These are phyloP conservation scores for Melastoma candidum DNA, from an alignment of 441 rosid genomes.

Conservation along the genomic window DNA sequence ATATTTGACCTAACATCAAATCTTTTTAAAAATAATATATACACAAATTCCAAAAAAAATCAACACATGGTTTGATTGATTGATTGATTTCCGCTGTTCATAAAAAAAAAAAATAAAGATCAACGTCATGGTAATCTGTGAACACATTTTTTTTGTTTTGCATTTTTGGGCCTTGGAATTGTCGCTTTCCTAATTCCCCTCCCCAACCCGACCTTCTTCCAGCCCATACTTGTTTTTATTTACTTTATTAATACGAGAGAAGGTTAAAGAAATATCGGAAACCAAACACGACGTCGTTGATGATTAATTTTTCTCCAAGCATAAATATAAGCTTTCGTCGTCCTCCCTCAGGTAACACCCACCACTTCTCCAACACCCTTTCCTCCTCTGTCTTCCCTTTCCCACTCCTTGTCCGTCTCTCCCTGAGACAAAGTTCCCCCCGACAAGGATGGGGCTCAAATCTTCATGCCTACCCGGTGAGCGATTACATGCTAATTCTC, in stretches of 20 bases:
- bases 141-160: conserved; percentile 5
- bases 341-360: conserved; percentile 1
- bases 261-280: too few species aligned
- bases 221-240: conserved; percentile 16
- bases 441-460: conserved; percentile 25
- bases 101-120: too few species aligned
- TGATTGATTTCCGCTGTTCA: too few species aligned
- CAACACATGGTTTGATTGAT: too few species aligned
- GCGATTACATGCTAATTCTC: too few species aligned
- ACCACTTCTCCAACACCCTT: conserved; percentile 1
- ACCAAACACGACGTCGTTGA: too few species aligned
- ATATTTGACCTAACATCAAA: too few species aligned
- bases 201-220: conserved; percentile 1
- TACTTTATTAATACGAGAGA: too few species aligned
- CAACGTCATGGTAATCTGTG: conserved; percentile 22
- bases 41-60: too few species aligned
- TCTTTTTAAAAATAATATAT: too few species aligned
- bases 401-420: conserved; percentile 3
- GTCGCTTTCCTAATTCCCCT: conserved; percentile 31
- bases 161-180: conserved; percentile 30
- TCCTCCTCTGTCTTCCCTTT: too few species aligned
- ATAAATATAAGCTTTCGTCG: background rate
- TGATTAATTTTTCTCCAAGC: too few species aligned
- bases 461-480: conserved; percentile 36
- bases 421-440: conserved; percentile 14